Conservation (phyloP, 2,329 filamentous ascomycete species). For the Cladosporium colombiae region DNA sequence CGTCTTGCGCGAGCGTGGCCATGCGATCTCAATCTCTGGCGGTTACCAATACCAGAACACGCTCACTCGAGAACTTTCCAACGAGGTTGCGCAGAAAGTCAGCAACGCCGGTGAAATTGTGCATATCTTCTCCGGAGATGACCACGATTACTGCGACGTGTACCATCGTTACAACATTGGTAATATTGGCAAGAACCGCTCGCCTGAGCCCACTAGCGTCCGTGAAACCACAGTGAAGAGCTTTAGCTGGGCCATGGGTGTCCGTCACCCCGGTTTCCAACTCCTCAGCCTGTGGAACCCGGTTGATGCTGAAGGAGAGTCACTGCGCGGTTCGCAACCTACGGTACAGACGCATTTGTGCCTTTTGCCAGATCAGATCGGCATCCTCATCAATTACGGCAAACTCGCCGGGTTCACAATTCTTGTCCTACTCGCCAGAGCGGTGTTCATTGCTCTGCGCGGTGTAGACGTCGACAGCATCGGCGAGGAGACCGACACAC, state of each 20-base stretch:
- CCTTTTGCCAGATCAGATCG: conserved; percentile 82
- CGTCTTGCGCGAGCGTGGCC: conserved; percentile 80
- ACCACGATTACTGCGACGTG: conserved; percentile 96
- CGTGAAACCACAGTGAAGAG: conserved; percentile 93
- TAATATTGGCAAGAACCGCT: conserved; percentile 19
- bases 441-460: conserved; percentile 40
- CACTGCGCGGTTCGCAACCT: conserved; percentile 33
- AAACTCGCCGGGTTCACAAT: conserved; percentile 60
- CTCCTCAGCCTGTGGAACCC: conserved; percentile 93
- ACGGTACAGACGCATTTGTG: conserved; percentile 90
- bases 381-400: conserved; percentile 78
- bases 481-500: conserved; percentile 4
- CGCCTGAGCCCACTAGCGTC: conserved; percentile 44
- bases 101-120: conserved; percentile 65
- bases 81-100: conserved; percentile 72
- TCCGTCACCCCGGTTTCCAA: conserved; percentile 81
- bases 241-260: conserved; percentile 94
- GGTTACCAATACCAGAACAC: conserved; percentile 99
- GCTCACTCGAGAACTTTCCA: conserved; percentile 73
- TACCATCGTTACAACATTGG: conserved; percentile 60
- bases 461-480: neutral
- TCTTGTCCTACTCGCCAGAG: conserved; percentile 48
- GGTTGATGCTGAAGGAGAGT: conserved; percentile 57
- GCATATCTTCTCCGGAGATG: conserved; percentile 91
- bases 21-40: conserved; percentile 72